Conservation (phyloP, 768 basidiomycete species). For the Cytidiella melzeri region DNA sequence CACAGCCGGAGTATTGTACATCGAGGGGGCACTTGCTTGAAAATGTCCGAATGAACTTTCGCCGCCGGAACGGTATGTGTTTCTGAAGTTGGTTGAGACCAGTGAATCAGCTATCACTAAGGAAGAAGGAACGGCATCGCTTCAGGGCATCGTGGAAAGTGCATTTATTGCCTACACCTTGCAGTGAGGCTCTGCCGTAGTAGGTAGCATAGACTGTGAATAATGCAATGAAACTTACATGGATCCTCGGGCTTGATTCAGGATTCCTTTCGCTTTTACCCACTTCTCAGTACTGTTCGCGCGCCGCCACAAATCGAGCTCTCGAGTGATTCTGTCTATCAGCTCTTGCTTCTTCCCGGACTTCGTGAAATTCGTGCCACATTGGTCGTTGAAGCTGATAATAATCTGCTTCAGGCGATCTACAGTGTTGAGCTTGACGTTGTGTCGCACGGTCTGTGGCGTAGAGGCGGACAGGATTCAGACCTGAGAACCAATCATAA, state of each 20-base stretch:
- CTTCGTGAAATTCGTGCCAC: constrained; percentile 58
- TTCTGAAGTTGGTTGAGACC: no score
- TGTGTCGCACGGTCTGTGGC: constrained; percentile 60
- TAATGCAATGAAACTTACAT: constrained; percentile 42
- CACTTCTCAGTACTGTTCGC: constrained; percentile 57
- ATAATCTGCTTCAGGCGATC: constrained; percentile 83
- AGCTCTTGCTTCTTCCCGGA: constrained; percentile 85
- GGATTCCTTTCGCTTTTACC: constrained; percentile 59
- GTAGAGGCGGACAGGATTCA: constrained; percentile 1
- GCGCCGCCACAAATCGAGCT: constrained; percentile 56
- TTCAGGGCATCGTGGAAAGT: neutral
- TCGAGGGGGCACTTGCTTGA: neutral
- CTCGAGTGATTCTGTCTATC: constrained; percentile 63
- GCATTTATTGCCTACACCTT: neutral
- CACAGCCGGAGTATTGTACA: neutral
- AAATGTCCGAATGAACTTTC: neutral
- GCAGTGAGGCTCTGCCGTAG: neutral
- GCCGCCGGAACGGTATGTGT: neutral
- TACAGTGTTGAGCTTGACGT: constrained; percentile 73
- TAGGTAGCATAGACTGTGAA: neutral
- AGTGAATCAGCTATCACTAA: no score
- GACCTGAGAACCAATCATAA: constrained; percentile 4
- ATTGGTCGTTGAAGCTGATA: constrained; percentile 72
- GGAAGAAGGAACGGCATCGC: no score
- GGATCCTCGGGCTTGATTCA: constrained; percentile 25